Evolutionary conservation across 176 grass and related monocot genomes (phyloP), one percentile per base, ranked within the genome.

Genomic region (Ensete ventricosum): DNA sequence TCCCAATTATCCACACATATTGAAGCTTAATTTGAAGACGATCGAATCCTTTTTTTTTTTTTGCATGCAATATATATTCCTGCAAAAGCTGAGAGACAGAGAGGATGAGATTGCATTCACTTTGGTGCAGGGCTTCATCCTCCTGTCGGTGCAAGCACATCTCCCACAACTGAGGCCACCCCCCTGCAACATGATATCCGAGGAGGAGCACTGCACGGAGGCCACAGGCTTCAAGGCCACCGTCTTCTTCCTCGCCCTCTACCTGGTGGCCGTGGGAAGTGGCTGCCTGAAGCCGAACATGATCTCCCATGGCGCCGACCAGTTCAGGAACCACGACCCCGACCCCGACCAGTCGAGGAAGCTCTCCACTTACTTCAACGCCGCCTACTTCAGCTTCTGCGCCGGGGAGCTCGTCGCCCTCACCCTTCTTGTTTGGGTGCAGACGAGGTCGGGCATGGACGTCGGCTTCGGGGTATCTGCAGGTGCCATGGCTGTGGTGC

Each of bases 381-480:
- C 52, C 1, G 71, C 71, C 50, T 73, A 73, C 71, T 73, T 73
- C 71, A 73, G 71, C 71, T 73, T 73, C 71, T 73, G 71, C 23
- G 71, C 55, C 13, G 71, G 71, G 53, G 71, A 73, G 52, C 17
- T 73, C 11, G 26, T 73, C 55, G 71, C 71, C 53, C 71, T 73
- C 71, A 73, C 71, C 9, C 11, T 73, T 14, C 71, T 73, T 0
- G 52, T 73, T 54, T 73, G 71, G 71, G 71, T 73, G 12, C 71
- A 73, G 71, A 73, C 71, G 21, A 54, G 22, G 20, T 54, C 71
- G 1, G 71, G 71, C 1, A 73, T 73, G 71, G 71, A 23, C 9
- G 21, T 73, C 9, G 71, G 71, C 14, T 73, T 73, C 23, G 71
- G 71, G 10, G 52, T 73, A 11, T 73, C 71, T 5, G 71, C 71